Conservation (phyloP, 306 rosid genomes). For the Purshia tridentata region DNA sequence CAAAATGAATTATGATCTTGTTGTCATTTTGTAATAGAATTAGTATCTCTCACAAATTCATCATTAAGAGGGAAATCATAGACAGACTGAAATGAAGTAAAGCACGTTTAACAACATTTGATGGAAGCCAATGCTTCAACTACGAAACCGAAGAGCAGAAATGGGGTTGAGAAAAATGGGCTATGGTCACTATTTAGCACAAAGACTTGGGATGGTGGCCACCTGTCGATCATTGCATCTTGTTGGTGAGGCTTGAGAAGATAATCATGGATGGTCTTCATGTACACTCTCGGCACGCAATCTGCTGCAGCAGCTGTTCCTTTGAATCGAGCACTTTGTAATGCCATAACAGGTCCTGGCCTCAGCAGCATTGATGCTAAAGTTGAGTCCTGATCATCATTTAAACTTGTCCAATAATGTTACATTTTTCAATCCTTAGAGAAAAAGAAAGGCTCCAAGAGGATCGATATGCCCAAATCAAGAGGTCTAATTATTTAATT, state of each 20-base stretch:
- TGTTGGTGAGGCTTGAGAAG: slow-evolving; percentile 20
- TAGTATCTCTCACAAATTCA: background rate
- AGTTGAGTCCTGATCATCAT: slow-evolving; percentile 21
- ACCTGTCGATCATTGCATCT: slow-evolving; percentile 34
- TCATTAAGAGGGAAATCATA: background rate
- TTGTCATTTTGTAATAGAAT: background rate
- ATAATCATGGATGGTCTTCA: slow-evolving; percentile 31
- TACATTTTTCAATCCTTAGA: too few species aligned
- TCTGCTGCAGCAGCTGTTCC: background rate
- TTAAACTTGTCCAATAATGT: too few species aligned
- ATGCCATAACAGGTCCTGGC: slow-evolving; percentile 28
- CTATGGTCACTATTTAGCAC: slow-evolving; percentile 30
- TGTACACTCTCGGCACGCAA: slow-evolving; percentile 27
- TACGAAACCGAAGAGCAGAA: slow-evolving; percentile 17
- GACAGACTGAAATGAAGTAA: background rate
- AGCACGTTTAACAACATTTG: background rate
- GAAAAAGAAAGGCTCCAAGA: too few species aligned
- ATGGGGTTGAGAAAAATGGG: slow-evolving; percentile 32
- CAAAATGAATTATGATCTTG: background rate
- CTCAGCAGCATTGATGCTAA: slow-evolving; percentile 35
- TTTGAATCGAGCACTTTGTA: background rate
- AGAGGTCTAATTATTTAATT: background rate
- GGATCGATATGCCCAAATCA: too few species aligned
- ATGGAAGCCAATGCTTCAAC: slow-evolving; percentile 15
- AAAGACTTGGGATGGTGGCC: slow-evolving; percentile 37